These are phyloP conservation scores for Coleophoma eucalyptorum DNA, from an alignment of 2,329 filamentous ascomycete species.

Conservation along the genomic window DNA sequence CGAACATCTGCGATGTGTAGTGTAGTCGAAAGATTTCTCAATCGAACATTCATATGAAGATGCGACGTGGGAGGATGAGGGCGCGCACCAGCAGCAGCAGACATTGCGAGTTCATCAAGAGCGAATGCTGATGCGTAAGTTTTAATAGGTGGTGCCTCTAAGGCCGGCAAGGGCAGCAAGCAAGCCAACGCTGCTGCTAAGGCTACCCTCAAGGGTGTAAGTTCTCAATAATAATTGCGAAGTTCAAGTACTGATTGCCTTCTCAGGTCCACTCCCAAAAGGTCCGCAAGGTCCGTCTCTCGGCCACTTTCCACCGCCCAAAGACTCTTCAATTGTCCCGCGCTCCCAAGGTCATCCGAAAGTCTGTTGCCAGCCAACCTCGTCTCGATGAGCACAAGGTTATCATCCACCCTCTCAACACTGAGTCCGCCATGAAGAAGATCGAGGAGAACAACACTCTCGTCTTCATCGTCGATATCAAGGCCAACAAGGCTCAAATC, in stretches of 20 bases:
- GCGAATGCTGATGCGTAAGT: conserved; percentile 68
- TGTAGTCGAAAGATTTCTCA: conserved; percentile 6
- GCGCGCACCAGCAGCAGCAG: conserved; percentile 59
- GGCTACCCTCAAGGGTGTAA: conserved; percentile 92
- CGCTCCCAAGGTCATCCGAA: conserved; percentile 93
- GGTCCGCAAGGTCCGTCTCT: conserved; percentile 87
- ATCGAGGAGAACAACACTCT: conserved; percentile 99
- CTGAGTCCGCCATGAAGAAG: conserved; percentile 99
- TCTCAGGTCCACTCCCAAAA: conserved; percentile 71
- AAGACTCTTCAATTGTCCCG: conserved; percentile 94
- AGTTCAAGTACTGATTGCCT: conserved; percentile 15
- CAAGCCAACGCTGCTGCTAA: conserved; percentile 94
- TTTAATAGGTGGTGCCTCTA: conserved; percentile 49
- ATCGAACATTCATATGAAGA: conserved; percentile 4
- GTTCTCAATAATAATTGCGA: conserved; percentile 43
- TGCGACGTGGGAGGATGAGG: conserved; percentile 16
- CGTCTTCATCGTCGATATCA: conserved; percentile 94
- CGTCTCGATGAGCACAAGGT: conserved; percentile 97
- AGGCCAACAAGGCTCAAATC: conserved; percentile 99
- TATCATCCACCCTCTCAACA: conserved; percentile 98
- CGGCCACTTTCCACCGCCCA: conserved; percentile 94
- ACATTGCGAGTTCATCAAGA: conserved; percentile 70
- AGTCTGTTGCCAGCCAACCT: conserved; percentile 84
- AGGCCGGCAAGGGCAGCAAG: conserved; percentile 64
- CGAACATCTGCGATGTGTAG: conserved; percentile 9